phyloP scores from a whole-genome alignment of 2,329 filamentous ascomycete genomes.

The Fusarium concolor region DNA sequence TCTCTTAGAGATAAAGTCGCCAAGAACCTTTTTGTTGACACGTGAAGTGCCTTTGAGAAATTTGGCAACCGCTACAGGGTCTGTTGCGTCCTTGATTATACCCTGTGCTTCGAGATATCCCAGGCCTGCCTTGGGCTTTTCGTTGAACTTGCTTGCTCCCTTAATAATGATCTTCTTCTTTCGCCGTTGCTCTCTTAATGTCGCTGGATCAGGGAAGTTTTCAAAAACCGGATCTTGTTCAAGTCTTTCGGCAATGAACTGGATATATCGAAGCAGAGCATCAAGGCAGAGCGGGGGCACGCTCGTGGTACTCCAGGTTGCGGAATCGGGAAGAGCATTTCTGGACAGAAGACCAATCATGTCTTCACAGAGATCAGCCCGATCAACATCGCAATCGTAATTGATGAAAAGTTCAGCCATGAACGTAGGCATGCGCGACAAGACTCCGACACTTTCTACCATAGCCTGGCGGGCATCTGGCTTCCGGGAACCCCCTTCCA shows the following conservation, averaged over 20 bases:
- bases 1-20: constrained; percentile 92
- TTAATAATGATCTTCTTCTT: constrained; percentile 91
- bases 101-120: constrained; percentile 86
- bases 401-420: constrained; percentile 97
- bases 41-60: constrained; percentile 90
- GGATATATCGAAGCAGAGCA: constrained; percentile 88
- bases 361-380: constrained; percentile 92
- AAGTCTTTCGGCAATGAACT: constrained; percentile 89
- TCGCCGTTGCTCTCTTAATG: constrained; percentile 76
- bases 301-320: constrained; percentile 98
- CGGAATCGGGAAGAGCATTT: constrained; percentile 96
- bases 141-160: constrained; percentile 92
- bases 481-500: constrained; percentile 91
- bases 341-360: constrained; percentile 92
- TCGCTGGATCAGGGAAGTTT: constrained; percentile 73
- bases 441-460: constrained; percentile 94
- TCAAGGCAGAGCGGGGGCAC: constrained; percentile 95
- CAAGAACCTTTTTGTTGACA: constrained; percentile 89
- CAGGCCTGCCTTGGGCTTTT: constrained; percentile 89
- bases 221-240: constrained; percentile 74
- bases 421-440: constrained; percentile 92
- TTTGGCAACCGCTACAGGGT: constrained; percentile 82
- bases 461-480: constrained; percentile 97
- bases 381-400: constrained; percentile 95
- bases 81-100: constrained; percentile 80